Conservation (phyloP, 2,329 filamentous ascomycete species). For the Sporothrix phasma region DNA sequence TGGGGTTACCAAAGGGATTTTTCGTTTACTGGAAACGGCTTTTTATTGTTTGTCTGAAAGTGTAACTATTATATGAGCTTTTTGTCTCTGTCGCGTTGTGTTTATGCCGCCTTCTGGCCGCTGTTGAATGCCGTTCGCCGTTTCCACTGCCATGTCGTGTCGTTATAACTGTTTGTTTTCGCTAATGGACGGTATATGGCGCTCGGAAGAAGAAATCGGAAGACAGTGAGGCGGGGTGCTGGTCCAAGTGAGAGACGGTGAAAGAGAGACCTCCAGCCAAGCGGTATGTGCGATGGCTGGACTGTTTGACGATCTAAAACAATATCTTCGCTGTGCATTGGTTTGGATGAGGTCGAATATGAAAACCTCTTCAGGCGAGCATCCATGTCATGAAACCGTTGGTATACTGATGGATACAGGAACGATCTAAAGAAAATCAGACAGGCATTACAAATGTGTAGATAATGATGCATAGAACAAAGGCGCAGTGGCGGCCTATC, state of each 20-base stretch:
- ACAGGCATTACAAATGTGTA: background rate
- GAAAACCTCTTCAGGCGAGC: background rate
- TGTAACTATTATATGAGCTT: too few species aligned
- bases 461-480: background rate
- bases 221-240: too few species aligned
- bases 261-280: too few species aligned
- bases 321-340: background rate
- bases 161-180: too few species aligned
- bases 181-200: background rate
- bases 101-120: background rate
- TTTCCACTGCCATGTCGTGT: too few species aligned
- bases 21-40: background rate
- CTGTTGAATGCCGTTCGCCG: background rate
- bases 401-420: background rate
- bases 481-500: background rate
- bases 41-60: background rate
- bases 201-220: too few species aligned
- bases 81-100: background rate
- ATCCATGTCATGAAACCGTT: background rate
- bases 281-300: too few species aligned
- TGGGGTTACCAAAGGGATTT: background rate
- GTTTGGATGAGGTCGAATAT: background rate
- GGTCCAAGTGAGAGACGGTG: too few species aligned
- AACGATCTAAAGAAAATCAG: too few species aligned
- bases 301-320: too few species aligned